Evolutionary conservation across 2,329 filamentous ascomycete species (phyloP), one percentile per base, ranked within the genome.

Genomic region (Monilinia vaccinii-corymbosi): DNA sequence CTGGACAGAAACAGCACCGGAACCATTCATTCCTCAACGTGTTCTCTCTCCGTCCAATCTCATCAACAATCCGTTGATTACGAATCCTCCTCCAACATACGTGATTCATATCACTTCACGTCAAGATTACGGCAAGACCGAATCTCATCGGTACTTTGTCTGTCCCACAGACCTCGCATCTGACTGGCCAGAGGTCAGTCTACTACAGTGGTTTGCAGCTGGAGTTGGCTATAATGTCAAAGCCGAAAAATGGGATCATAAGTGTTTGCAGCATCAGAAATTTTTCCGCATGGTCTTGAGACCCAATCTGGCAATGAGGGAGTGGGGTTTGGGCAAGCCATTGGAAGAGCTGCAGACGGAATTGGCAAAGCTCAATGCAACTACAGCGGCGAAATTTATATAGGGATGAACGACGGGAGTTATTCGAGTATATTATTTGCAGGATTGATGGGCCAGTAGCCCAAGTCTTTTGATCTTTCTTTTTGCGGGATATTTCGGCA

Each of bases 211-310:
- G 68, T 70, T 66, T 57, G 67, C 64, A 8, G 44, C 60, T 36
- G 68, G 68, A 11, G 55, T 62, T 21, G 58, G 60, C 10, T 70
- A 69, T 59, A 64, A 63, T 44, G 59, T 67, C 55, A 64, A 63
- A 46, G 64, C 65, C 14, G 66, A 68, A 61, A 66, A 67, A 49
- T 69, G 67, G 67, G 67, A 70, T 60, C 23, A 69, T 31, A 70
- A 70, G 50, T 70, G 68, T 36, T 31, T 50, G 36, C 40, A 60
- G 25, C 60, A 70, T 60, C 56, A 56, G 13, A 65, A 44, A 28
- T 70, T 70, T 53, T 69, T 67, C 46, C 61, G 67, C 23, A 55
- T 70, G 64, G 63, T 57, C 7, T 58, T 69, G 40, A 62, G 67
- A 34, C 67, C 68, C 21, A 69, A 70, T 47, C 45, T 70, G 56